Evolutionary conservation across 495 filamentous ascomycete genomes (phyloP).

Genomic region (Lasiosphaeria hispida): DNA sequence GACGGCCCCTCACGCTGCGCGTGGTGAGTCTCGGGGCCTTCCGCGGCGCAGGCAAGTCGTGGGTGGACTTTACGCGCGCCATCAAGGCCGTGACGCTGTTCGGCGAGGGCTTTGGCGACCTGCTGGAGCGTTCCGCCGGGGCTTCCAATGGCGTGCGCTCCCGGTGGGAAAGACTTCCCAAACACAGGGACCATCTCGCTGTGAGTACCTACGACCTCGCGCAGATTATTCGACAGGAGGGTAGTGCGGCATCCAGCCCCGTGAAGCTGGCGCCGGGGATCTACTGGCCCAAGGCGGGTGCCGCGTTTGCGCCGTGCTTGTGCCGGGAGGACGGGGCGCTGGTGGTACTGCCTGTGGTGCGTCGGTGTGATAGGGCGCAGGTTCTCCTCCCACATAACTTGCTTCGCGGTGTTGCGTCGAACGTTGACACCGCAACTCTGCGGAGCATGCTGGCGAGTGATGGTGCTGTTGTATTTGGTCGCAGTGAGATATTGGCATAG

Average conservation of each 20-base stretch:
- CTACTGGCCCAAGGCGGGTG: neutral
- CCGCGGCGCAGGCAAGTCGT: slow-evolving; percentile 13
- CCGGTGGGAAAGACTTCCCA: slow-evolving; percentile 2
- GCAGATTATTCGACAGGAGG: slow-evolving; percentile 7
- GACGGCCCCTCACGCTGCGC: neutral
- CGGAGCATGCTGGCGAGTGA: neutral
- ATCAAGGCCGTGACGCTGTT: slow-evolving; percentile 12
- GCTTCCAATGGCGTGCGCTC: neutral
- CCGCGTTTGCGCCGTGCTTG: neutral
- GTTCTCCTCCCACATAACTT: neutral
- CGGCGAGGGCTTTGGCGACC: slow-evolving; percentile 14
- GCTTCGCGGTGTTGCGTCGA: neutral
- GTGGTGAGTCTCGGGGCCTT: neutral
- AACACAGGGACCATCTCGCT: slow-evolving; percentile 9
- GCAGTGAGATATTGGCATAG: neutral
- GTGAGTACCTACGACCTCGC: slow-evolving; percentile 4
- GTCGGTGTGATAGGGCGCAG: neutral
- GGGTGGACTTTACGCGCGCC: slow-evolving; percentile 14
- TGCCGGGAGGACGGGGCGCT: neutral
- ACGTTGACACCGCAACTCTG: neutral
- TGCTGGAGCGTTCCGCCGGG: neutral
- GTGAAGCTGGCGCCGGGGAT: slow-evolving; percentile 5
- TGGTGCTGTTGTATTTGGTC: slow-evolving; percentile 8
- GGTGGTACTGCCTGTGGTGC: neutral
- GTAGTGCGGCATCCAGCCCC: neutral